Evolutionary conservation across 2,329 filamentous ascomycete species (phyloP).

Genomic region (Dactylellina cionopaga): DNA sequence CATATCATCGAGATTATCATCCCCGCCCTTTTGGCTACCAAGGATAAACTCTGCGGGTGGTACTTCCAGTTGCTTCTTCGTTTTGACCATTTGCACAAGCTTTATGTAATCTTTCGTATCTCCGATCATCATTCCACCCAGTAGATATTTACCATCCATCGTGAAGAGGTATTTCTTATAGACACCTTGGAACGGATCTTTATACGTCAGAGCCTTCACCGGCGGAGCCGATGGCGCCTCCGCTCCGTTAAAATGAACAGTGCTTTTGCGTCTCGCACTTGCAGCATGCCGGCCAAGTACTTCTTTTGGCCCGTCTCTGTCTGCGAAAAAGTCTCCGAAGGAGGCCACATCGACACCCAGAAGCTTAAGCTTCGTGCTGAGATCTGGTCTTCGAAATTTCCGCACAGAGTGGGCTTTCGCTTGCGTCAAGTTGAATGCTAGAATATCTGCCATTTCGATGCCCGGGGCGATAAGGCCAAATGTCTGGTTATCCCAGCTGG

Average conservation of each 20-base stretch:
- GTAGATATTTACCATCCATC: conserved; percentile 84
- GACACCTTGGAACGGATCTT: conserved; percentile 84
- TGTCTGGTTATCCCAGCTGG: conserved; percentile 85
- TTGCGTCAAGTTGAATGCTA: conserved; percentile 89
- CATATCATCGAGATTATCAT: conserved; percentile 75
- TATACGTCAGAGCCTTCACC: conserved; percentile 87
- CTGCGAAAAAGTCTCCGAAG: conserved; percentile 93
- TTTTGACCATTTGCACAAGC: conserved; percentile 85
- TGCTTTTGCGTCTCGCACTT: conserved; percentile 12
- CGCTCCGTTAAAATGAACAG: conserved; percentile 10
- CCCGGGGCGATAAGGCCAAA: conserved; percentile 90
- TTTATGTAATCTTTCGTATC: conserved; percentile 92
- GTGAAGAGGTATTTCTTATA: conserved; percentile 97
- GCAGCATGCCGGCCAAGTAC: conserved; percentile 65
- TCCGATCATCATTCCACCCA: conserved; percentile 98
- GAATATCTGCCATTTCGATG: conserved; percentile 90
- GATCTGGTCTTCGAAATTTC: conserved; percentile 82
- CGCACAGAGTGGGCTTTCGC: conserved; percentile 68
- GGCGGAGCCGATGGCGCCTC: conserved; percentile 59
- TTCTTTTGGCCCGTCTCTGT: conserved; percentile 80
- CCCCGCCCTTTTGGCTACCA: conserved; percentile 76
- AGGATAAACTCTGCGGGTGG: conserved; percentile 85
- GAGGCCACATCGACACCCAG: conserved; percentile 90
- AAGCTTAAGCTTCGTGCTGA: conserved; percentile 91
- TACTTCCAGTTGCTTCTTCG: conserved; percentile 79